These are phyloP conservation scores for Macrophomina phaseolina DNA, from an alignment of 2,329 filamentous ascomycete species.

Conservation along the genomic window DNA sequence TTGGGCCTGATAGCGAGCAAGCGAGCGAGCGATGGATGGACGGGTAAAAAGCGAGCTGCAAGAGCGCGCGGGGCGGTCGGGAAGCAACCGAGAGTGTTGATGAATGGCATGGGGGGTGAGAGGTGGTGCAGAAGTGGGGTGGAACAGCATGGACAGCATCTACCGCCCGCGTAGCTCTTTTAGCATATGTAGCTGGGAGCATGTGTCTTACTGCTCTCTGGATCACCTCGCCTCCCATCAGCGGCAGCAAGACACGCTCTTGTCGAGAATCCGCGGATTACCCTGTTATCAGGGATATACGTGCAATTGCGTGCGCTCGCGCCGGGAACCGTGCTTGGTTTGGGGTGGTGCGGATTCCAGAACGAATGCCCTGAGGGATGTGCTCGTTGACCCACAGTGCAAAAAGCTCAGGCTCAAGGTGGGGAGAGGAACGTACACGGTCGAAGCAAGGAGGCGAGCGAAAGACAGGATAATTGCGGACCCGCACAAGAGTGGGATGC, in stretches of 20 bases:
- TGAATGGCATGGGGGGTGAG: neutral
- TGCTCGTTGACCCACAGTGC: neutral
- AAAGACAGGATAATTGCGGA: neutral
- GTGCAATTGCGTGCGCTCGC: neutral
- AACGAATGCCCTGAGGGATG: neutral
- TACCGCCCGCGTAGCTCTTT: too few relatives aligned
- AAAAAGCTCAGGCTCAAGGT: neutral
- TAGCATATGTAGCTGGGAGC: too few relatives aligned
- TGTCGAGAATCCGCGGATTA: neutral
- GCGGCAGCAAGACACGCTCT: neutral
- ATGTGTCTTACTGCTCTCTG: too few relatives aligned
- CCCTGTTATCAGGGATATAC: neutral
- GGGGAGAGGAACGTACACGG: neutral
- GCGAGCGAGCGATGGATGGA: too few relatives aligned
- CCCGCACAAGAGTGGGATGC: neutral
- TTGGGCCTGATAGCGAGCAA: neutral
- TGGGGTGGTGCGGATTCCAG: neutral
- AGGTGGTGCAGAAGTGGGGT: slow-evolving; percentile 4
- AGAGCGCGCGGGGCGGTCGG: neutral
- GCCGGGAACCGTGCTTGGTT: neutral
- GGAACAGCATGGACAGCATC: neutral
- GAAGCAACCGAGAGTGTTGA: neutral
- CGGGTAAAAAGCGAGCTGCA: neutral
- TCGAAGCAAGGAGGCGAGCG: neutral
- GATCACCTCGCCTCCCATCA: neutral